A percentile compares a stretch with the other conserved stretches of the same genome.
phyloP scores from a whole-genome alignment of 805 yeast species.

The Cyberlindnera amylophila region DNA sequence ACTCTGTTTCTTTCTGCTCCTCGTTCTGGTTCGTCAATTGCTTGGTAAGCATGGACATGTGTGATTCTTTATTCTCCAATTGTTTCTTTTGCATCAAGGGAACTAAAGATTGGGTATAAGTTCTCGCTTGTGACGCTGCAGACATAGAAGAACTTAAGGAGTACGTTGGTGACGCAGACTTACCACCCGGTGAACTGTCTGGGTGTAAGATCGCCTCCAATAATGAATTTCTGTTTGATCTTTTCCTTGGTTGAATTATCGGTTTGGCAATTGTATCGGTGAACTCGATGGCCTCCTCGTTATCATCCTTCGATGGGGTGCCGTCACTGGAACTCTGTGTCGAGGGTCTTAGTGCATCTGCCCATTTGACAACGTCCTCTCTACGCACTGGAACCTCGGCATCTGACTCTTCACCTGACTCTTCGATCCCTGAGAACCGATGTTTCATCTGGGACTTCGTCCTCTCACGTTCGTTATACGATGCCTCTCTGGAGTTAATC shows the following conservation, averaged over 20 bases:
- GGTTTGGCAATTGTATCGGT: constrained; percentile 19
- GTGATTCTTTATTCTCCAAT: constrained; percentile 13
- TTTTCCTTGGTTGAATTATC: constrained; percentile 11
- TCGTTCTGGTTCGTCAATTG: constrained; percentile 23
- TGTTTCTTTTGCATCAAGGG: constrained; percentile 13
- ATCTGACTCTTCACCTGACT: constrained; percentile 19
- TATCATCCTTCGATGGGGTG: constrained; percentile 10
- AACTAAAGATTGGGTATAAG: constrained; percentile 16
- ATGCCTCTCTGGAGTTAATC: constrained; percentile 13
- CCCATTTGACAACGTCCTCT: constrained; percentile 24
- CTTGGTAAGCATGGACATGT: constrained; percentile 24
- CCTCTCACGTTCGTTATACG: constrained; percentile 10
- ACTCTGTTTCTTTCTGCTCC: constrained; percentile 1
- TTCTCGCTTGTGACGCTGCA: constrained; percentile 11
- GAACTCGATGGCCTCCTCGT: constrained; percentile 24
- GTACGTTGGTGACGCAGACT: constrained; percentile 23
- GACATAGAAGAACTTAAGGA: constrained; percentile 20
- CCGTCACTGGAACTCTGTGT: constrained; percentile 2
- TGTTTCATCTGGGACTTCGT: constrained; percentile 17
- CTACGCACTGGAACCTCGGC: constrained; percentile 12
- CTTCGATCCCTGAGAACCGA: constrained; percentile 19
- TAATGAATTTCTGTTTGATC: constrained; percentile 24
- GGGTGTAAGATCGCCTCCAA: constrained; percentile 26
- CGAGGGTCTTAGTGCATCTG: constrained; percentile 16
- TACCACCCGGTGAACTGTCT: constrained; percentile 18